Evolutionary conservation across 768 basidiomycete species (phyloP).

Genomic region (Rhizopogon sp.): DNA sequence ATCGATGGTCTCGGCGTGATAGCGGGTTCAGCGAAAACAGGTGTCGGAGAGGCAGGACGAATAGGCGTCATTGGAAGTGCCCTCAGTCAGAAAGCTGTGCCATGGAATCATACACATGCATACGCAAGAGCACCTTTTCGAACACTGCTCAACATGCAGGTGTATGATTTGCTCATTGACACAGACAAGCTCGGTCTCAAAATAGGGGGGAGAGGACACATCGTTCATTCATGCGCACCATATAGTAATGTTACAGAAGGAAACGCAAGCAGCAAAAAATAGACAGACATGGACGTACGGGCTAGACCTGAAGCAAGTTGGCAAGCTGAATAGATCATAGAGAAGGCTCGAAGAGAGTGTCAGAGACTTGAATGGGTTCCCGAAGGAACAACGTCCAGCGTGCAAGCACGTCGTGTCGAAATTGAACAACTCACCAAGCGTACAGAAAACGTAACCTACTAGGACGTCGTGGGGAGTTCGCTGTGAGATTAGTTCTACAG

Average conservation of each 20-base stretch:
- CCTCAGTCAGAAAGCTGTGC: too few species aligned
- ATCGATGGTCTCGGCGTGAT: too few species aligned
- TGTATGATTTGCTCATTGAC: too few species aligned
- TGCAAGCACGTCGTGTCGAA: slow-evolving; percentile 51
- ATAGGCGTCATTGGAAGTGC: too few species aligned
- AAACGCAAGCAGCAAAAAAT: not conserved
- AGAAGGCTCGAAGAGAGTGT: slow-evolving; percentile 18
- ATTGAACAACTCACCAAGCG: too few species aligned
- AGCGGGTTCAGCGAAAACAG: too few species aligned
- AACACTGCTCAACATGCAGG: too few species aligned
- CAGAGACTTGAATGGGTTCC: slow-evolving; percentile 84
- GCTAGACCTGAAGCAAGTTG: slow-evolving; percentile 10
- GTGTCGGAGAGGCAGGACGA: too few species aligned
- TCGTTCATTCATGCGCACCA: not conserved
- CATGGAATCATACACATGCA: too few species aligned
- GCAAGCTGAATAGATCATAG: not conserved
- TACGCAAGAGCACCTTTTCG: too few species aligned
- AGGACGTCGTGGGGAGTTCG: not conserved
- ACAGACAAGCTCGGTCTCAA: too few species aligned
- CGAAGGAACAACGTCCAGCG: slow-evolving; percentile 58
- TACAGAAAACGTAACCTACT: too few species aligned
- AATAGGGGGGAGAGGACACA: not conserved
- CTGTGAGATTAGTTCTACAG: slow-evolving; percentile 1
- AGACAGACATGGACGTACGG: not conserved
- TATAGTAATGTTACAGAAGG: not conserved